phyloP scores from a whole-genome alignment of 1,139 yeast genomes.

The Candida anutae region DNA sequence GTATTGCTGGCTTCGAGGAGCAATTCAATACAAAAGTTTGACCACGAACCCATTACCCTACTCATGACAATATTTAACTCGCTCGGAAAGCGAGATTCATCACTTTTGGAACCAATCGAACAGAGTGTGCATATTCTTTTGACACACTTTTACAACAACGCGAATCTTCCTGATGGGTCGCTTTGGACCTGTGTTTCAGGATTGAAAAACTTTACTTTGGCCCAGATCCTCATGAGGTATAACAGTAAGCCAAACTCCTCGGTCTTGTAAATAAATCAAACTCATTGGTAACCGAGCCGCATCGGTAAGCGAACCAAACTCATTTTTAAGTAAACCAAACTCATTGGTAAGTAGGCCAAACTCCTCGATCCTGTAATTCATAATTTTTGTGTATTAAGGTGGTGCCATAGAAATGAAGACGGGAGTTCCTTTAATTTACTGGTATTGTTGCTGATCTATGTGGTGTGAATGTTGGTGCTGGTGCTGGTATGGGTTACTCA shows the following conservation, averaged over 20 bases:
- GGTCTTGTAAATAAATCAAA: too few relatives aligned
- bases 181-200: conserved; percentile 15
- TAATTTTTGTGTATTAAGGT: too few relatives aligned
- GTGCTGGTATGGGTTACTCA: conserved; percentile 33
- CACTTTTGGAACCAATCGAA: conserved; percentile 4
- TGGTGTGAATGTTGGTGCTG: conserved; percentile 16
- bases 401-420: too few relatives aligned
- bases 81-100: conserved; percentile 7
- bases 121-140: conserved; percentile 6
- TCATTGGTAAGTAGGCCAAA: too few relatives aligned
- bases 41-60: background rate
- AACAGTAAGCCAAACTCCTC: conserved; percentile 10
- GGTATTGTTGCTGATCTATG: conserved; percentile 9
- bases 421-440: too few relatives aligned
- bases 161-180: conserved; percentile 2
- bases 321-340: too few relatives aligned
- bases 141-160: conserved; percentile 8
- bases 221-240: conserved; percentile 12
- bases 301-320: too few relatives aligned
- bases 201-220: conserved; percentile 10
- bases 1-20: too few relatives aligned
- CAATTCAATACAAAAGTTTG: too few relatives aligned
- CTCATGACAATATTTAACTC: conserved; percentile 4
- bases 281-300: too few relatives aligned
- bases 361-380: too few relatives aligned